Evolutionary conservation across 208 protist species (phyloP).

Genomic region (Tritrichomonas musculus): DNA sequence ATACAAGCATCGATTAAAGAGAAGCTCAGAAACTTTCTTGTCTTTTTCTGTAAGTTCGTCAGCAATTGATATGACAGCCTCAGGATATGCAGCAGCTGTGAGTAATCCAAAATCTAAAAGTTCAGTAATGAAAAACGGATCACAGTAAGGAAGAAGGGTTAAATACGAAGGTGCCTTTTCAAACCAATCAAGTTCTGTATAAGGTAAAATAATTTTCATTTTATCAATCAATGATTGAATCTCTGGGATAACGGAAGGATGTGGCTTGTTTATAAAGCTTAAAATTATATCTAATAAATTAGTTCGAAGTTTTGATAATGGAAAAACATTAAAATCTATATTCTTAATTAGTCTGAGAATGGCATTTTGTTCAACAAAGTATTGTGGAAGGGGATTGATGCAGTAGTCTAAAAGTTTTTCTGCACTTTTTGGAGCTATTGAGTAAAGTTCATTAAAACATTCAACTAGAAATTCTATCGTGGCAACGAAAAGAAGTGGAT

Average conservation of each 20-base stretch:
- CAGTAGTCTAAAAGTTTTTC: neutral
- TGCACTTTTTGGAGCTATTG: neutral
- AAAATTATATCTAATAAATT: neutral
- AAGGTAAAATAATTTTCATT: neutral
- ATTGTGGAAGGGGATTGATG: neutral
- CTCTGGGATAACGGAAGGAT: neutral
- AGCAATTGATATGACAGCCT: neutral
- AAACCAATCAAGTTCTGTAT: neutral
- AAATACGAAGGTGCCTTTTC: neutral
- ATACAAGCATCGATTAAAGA: neutral
- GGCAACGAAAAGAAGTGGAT: neutral
- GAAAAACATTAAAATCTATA: neutral
- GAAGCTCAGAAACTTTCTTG: too few relatives aligned
- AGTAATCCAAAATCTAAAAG: neutral
- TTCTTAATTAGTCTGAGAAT: neutral
- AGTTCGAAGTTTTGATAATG: neutral
- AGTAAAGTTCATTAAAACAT: constrained; percentile 3
- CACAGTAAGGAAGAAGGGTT: neutral
- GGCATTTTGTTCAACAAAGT: constrained; percentile 23
- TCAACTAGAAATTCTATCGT: neutral
- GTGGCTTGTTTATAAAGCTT: neutral
- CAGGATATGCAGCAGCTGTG: neutral
- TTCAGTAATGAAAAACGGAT: neutral
- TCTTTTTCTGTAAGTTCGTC: neutral
- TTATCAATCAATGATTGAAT: neutral